Base-by-base conservation (phyloP, 2,329 filamentous ascomycete genomes). In the Dryadomyces quercus-mongolicae region DNA sequence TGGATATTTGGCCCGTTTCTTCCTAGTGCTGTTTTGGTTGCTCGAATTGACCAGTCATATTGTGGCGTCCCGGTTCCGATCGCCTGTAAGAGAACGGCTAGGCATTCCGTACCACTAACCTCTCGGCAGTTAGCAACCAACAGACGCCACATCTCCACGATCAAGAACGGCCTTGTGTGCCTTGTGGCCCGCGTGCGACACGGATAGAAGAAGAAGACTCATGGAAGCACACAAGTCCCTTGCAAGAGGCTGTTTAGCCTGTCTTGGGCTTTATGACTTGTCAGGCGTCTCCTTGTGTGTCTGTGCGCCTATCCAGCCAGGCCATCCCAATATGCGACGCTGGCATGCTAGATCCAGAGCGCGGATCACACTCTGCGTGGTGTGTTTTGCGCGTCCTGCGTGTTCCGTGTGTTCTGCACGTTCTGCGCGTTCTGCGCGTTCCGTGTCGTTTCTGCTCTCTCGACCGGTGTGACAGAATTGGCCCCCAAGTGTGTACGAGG, bases 1-100 rank as follows among this genome's bases (percentile, higher is more conserved):
- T 45, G 8, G 13, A 20, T n/a, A n/a, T 45, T 21, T 10, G 9
- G n/a, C 18, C 18, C 43, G 12, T 18, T 21, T 22, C 22, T 49
- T 46, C 47, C 52, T 47, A 42, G 20, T 38, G 20, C 16, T 18
- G 42, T 44, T 44, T 20, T 10, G 7, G 16, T 16, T 10, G 16
- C 5, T 18, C 6, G 50, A 55, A 58, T 54, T 58, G 57, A 52
- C 57, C 55, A 57, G 55, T 58, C n/a, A 57, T 49, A 48, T 44
- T 54, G 42, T n/a, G 7, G 18, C 13, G 25, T 8, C 16, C 18
- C 13, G 16, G 9, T n/a, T 44, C 42, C 18, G 42, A 44, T 18
- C 42, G 42, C 18, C n/a, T 12, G 4, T 15, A 5, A 44, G 42
- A n/a, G 8, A 12, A 40, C 46, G 46, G 34, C 12, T 42, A 13